Percentiles rank a stretch among this genome's conserved stretches.
Evolutionary conservation across 1,284 basidiomycete genomes (phyloP).

Genomic region (Chalciporus sp.): DNA sequence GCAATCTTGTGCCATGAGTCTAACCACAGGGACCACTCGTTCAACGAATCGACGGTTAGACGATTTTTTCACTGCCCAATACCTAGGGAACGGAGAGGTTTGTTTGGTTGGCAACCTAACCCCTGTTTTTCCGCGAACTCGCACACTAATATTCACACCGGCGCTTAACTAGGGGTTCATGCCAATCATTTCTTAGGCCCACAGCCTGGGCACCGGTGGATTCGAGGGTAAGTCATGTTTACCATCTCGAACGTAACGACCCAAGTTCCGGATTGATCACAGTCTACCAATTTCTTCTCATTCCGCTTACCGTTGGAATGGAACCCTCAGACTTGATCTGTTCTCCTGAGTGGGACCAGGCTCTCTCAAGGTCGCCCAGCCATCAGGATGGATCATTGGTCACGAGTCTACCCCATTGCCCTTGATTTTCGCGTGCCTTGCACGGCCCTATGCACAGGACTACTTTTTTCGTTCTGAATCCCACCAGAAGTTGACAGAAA

Average conservation of each 20-base stretch:
- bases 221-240: background rate
- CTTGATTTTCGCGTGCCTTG: background rate
- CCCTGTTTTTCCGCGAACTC: background rate
- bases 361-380: background rate
- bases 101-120: background rate
- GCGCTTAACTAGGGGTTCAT: background rate
- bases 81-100: background rate
- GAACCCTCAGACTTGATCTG: background rate
- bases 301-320: background rate
- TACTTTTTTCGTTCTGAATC: background rate
- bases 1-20: too few species aligned
- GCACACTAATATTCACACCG: conserved; percentile 3
- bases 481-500: background rate
- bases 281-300: background rate
- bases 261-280: background rate
- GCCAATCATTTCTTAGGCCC: conserved; percentile 1
- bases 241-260: background rate
- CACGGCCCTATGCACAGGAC: background rate
- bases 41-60: background rate
- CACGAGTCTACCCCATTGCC: background rate
- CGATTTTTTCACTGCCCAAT: background rate
- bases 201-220: background rate
- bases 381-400: background rate
- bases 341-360: conserved; percentile 1
- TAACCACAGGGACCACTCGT: background rate